Evolutionary conservation across 805 yeast genomes (phyloP).

Genomic region (Nakazawaea molendinolei): DNA sequence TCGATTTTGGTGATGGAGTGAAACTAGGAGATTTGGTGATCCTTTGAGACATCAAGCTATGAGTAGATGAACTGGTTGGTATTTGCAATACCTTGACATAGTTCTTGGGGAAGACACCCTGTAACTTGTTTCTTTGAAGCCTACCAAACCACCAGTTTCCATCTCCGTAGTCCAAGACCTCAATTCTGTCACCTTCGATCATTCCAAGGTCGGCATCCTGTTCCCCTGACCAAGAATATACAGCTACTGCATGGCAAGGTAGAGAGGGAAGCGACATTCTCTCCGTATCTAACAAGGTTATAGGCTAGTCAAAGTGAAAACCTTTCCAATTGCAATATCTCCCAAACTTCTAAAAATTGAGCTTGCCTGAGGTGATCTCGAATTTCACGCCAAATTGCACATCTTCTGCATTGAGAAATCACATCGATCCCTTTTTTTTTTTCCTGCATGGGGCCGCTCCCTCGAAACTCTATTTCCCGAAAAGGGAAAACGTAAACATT

Average conservation of each 20-base stretch:
- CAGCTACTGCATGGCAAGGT: conserved; percentile 75
- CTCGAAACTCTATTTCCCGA: too few relatives aligned
- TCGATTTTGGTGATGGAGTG: too few relatives aligned
- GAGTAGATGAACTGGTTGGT: conserved; percentile 16
- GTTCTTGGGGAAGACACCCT: conserved; percentile 84
- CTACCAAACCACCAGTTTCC: conserved; percentile 92
- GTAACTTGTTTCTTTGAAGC: conserved; percentile 69
- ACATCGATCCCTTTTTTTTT: too few relatives aligned
- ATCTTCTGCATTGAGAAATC: too few relatives aligned
- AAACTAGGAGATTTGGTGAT: conserved; percentile 12
- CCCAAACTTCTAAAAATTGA: too few relatives aligned
- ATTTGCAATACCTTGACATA: conserved; percentile 58
- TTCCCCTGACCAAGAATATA: conserved; percentile 92
- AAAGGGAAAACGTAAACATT: conserved; percentile 1
- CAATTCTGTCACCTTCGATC: conserved; percentile 87
- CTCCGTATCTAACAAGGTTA: too few relatives aligned
- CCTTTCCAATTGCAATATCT: too few relatives aligned
- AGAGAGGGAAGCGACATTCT: conserved; percentile 18
- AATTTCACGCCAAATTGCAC: too few relatives aligned
- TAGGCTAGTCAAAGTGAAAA: too few relatives aligned
- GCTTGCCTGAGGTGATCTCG: too few relatives aligned
- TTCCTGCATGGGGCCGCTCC: too few relatives aligned
- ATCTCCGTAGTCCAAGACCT: conserved; percentile 67
- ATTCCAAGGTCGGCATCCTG: conserved; percentile 87
- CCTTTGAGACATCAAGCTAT: conserved; percentile 14